Evolutionary conservation across 2,329 filamentous ascomycete genomes (phyloP), one percentile per base, ranked within the genome.

Genomic region (Aureobasidium pullulans): DNA sequence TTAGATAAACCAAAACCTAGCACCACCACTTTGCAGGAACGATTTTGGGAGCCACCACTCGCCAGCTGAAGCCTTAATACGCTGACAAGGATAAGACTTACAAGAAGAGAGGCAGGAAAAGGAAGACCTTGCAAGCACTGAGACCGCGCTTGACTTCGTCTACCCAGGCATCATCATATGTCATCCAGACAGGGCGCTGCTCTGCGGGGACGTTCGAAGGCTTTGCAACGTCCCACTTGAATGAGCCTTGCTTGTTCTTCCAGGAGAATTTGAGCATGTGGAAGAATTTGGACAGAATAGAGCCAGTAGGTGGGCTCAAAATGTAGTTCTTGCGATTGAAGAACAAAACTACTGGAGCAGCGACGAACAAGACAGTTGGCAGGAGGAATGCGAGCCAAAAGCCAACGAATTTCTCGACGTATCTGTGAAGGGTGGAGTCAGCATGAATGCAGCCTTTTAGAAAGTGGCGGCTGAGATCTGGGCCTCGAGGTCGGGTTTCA

Each of bases 81-180:
- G 34, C 34, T 13, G 13, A 13, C 34, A 39, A 4, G 10, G 2
- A 7, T n/a, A 29, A 7, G 13, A 52, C 48, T 31, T 36, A 56
- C 37, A 36, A 93, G 63, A 77, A 79, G 4, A 79, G 70, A 0
- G 76, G 76, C 57, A 75, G 73, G 67, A 75, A 78, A 44, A 74
- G 63, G 61, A 90, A 89, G 60, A 89, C 86, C 66, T 85, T 84
- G 77, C 87, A 90, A 16, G 87, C 87, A 69, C 78, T 69, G 46
- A 85, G 71, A 15, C 81, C 81, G 52, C 85, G 84, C 72, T 86
- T 86, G 50, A 90, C 76, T 68, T 90, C 86, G 5, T 88, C 85
- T 42, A 90, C 88, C 88, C 88, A 93, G 56, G 83, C 83, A 65
- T 93, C 89, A 63, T 93, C 88, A 65, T 90, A 91, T 0, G 85